Conservation (phyloP, 2,329 filamentous ascomycete species). For the Ophiobolus disseminans region DNA sequence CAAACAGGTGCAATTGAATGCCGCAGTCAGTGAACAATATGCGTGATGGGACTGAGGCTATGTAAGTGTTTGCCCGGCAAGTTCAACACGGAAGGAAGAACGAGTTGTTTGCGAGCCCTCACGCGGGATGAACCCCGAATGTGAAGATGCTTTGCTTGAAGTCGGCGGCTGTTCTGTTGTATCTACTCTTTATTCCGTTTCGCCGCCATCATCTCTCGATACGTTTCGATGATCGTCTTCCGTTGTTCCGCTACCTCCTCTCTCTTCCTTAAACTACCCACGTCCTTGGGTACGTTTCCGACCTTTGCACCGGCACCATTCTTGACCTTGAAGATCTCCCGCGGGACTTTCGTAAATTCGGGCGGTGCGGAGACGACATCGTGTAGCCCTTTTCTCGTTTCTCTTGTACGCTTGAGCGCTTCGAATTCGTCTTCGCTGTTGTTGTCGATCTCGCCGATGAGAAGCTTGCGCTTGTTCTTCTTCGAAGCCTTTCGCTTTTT, state of each 20-base stretch:
- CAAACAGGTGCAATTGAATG: too few species aligned
- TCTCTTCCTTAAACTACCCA: conserved; percentile 73
- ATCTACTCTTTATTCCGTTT: conserved; percentile 29
- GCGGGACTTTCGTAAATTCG: conserved; percentile 67
- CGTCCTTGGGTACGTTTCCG: conserved; percentile 70
- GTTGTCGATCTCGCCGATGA: conserved; percentile 57
- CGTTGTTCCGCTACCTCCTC: conserved; percentile 76
- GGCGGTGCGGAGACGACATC: conserved; percentile 79
- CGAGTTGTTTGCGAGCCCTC: too few species aligned
- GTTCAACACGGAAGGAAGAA: too few species aligned
- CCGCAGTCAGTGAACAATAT: too few species aligned
- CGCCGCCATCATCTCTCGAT: conserved; percentile 70
- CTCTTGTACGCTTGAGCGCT: conserved; percentile 65
- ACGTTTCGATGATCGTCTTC: conserved; percentile 74
- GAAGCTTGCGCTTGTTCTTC: conserved; percentile 60
- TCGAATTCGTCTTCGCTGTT: conserved; percentile 80
- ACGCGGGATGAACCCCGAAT: too few species aligned
- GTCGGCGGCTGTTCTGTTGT: too few species aligned
- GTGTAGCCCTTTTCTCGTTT: conserved; percentile 63
- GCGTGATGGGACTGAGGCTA: too few species aligned
- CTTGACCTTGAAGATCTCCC: conserved; percentile 70
- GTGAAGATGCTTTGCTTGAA: too few species aligned
- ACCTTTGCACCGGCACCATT: conserved; percentile 71
- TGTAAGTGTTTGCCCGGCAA: too few species aligned
- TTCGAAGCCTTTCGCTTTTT: conserved; percentile 60